Conservation (phyloP, 352 stramenopile genomes). For the Poterioochromonas sp. region DNA sequence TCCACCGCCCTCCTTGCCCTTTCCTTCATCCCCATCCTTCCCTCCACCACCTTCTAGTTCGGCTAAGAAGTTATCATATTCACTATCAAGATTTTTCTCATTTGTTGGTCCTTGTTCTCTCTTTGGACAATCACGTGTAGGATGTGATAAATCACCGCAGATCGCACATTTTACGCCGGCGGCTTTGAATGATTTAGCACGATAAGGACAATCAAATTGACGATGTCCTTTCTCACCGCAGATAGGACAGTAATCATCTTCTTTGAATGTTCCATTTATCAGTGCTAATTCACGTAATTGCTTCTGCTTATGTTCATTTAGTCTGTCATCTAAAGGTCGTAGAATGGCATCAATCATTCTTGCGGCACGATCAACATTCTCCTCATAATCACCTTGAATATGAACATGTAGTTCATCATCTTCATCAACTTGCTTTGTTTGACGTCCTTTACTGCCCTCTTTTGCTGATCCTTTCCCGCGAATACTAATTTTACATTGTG, state of each 20-base stretch:
- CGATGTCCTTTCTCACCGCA: conserved; percentile 96
- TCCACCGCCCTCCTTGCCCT: too few species aligned
- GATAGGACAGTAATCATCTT: conserved; percentile 93
- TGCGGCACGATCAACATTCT: conserved; percentile 62
- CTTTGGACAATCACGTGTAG: conserved; percentile 89
- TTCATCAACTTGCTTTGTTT: conserved; percentile 67
- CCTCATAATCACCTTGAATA: conserved; percentile 77
- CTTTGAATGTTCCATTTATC: conserved; percentile 95
- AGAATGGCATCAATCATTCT: conserved; percentile 77
- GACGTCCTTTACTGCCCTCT: conserved; percentile 79
- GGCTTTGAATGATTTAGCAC: conserved; percentile 62
- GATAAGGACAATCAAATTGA: conserved; percentile 89
- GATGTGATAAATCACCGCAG: conserved; percentile 93
- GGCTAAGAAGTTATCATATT: conserved; percentile 54
- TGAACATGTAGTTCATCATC: conserved; percentile 74
- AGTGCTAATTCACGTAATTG: conserved; percentile 94
- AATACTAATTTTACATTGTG: conserved; percentile 50
- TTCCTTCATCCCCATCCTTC: too few species aligned
- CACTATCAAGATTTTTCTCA: conserved; percentile 22
- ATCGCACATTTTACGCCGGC: conserved; percentile 90
- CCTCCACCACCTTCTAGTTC: conserved; percentile 43
- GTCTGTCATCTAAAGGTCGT: conserved; percentile 68
- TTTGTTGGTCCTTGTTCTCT: conserved; percentile 50
- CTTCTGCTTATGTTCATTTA: conserved; percentile 94
- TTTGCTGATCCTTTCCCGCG: conserved; percentile 86